Conservation (phyloP, 495 filamentous ascomycete species). For the Tuber calosporum region DNA sequence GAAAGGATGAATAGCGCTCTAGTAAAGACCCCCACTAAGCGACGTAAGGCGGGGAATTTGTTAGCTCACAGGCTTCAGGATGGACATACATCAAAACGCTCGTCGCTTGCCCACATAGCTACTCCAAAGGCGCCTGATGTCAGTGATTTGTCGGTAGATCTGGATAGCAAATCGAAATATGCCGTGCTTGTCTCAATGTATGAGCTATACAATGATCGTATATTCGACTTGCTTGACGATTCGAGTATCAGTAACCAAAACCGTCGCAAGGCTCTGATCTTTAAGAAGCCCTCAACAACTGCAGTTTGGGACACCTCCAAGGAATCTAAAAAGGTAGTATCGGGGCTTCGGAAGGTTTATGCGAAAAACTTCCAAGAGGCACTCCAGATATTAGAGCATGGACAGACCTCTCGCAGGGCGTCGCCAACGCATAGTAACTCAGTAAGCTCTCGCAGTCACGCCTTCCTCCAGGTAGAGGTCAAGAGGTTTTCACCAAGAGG, state of each 20-base stretch:
- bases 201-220: conserved; percentile 97
- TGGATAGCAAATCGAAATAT: conserved; percentile 71
- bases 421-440: conserved; percentile 86
- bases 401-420: conserved; percentile 76
- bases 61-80: conserved; percentile 10
- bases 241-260: conserved; percentile 50
- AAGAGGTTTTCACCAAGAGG: conserved; percentile 48
- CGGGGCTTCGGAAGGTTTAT: conserved; percentile 82
- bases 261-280: conserved; percentile 45
- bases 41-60: background rate
- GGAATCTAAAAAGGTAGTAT: conserved; percentile 63
- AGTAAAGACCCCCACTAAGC: conserved; percentile 2
- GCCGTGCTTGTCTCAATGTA: conserved; percentile 93
- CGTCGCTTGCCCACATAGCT: conserved; percentile 31
- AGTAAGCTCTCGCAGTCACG: conserved; percentile 82
- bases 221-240: conserved; percentile 79
- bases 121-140: conserved; percentile 62
- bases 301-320: conserved; percentile 32
- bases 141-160: conserved; percentile 57
- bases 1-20: conserved; percentile 47
- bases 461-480: conserved; percentile 92
- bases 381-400: conserved; percentile 81
- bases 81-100: conserved; percentile 41
- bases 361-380: conserved; percentile 82
- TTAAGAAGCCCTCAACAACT: conserved; percentile 36